A percentile compares a stretch with the other conserved stretches of the same genome.
Conservation (phyloP, 2,329 filamentous ascomycete genomes). For the Penicillium griseofulvum region DNA sequence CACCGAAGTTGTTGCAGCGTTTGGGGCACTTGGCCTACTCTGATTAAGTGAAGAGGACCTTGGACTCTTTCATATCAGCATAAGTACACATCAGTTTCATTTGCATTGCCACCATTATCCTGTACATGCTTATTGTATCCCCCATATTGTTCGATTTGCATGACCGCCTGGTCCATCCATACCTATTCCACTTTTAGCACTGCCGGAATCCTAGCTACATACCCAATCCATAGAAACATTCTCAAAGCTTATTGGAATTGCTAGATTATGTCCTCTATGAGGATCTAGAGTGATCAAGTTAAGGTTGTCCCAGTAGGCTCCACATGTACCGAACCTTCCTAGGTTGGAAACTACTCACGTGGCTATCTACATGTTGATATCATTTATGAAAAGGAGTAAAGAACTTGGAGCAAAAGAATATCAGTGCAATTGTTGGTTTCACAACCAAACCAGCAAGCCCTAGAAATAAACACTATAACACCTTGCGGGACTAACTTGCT, state of each 20-base stretch:
- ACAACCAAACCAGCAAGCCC: neutral
- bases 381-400: neutral
- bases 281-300: neutral
- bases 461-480: neutral
- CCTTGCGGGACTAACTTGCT: neutral
- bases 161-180: neutral
- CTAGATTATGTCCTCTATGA: neutral
- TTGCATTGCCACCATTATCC: neutral
- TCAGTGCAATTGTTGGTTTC: neutral
- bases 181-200: neutral
- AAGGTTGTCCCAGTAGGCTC: neutral
- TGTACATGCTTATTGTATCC: neutral
- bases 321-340: neutral
- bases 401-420: neutral
- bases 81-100: neutral
- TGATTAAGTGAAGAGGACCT: constrained; percentile 11
- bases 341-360: neutral
- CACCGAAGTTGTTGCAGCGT: constrained; percentile 40
- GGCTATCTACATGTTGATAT: too few relatives aligned
- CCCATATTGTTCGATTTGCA: neutral
- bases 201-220: constrained; percentile 15
- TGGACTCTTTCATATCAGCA: neutral
- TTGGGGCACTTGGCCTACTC: constrained; percentile 39
- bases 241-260: neutral
- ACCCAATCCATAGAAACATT: constrained; percentile 14